phyloP scores from a whole-genome alignment of 305 asterid species.

The Withania somnifera region DNA sequence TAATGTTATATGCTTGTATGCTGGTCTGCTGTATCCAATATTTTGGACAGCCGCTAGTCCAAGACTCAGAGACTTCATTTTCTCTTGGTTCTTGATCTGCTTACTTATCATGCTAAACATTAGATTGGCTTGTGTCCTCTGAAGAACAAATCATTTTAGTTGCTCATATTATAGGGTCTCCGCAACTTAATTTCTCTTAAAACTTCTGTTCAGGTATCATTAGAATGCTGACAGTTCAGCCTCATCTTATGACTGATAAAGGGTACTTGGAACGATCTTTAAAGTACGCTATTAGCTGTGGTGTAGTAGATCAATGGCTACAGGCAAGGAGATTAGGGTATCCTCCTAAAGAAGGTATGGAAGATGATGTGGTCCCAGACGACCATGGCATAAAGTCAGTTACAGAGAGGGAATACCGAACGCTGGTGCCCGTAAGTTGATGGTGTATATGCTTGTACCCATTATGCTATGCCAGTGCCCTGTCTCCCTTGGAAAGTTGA shows the following conservation, averaged over 20 bases:
- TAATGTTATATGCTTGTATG: neutral
- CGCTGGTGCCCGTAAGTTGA: conserved; percentile 39
- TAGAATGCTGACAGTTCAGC: conserved; percentile 70
- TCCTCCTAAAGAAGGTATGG: conserved; percentile 91
- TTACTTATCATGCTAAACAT: neutral
- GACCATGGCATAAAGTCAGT: conserved; percentile 58
- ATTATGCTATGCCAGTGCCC: neutral
- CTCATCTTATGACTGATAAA: conserved; percentile 59
- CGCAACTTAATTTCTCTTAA: neutral
- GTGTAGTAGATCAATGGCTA: conserved; percentile 78
- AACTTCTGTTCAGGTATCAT: conserved; percentile 43
- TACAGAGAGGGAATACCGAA: conserved; percentile 73
- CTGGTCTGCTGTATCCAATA: neutral
- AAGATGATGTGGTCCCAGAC: conserved; percentile 48
- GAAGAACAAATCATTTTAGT: neutral
- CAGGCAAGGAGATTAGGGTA: conserved; percentile 56
- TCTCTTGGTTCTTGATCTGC: neutral
- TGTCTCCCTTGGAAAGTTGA: neutral
- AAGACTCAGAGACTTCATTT: neutral
- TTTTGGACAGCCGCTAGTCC: neutral
- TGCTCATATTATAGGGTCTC: neutral
- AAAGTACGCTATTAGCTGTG: conserved; percentile 79
- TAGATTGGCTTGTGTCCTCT: neutral
- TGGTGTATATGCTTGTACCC: conserved; percentile 10
- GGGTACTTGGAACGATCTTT: conserved; percentile 54